Evolutionary conservation across 139 green algal genomes (phyloP).

Genomic region (Diplosphaera chodatii): DNA sequence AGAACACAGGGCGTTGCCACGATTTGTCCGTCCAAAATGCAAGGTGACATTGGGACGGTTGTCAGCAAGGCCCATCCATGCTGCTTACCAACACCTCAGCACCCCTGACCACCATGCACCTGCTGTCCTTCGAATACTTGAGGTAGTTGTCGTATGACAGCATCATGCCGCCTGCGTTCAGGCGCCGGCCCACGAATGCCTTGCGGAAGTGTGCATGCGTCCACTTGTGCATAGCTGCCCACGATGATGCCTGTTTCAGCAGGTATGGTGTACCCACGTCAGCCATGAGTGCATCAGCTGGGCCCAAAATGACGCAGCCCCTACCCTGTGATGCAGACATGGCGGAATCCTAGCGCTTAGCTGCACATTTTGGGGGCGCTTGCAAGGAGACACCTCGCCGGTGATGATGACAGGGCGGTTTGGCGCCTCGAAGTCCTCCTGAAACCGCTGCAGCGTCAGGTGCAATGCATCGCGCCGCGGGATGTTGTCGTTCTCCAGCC

Average conservation of each 20-base stretch:
- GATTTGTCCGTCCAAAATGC: too few relatives aligned
- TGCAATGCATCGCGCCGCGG: constrained; percentile 22
- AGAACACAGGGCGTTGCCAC: too few relatives aligned
- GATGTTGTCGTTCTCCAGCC: constrained; percentile 80
- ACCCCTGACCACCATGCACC: too few relatives aligned
- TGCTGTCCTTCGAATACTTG: constrained; percentile 35
- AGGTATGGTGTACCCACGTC: too few relatives aligned
- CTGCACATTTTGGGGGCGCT: too few relatives aligned
- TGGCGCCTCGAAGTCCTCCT: constrained; percentile 63
- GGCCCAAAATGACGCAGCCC: too few relatives aligned
- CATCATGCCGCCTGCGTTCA: constrained; percentile 38
- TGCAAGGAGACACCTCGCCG: constrained; percentile 41
- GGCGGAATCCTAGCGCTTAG: too few relatives aligned
- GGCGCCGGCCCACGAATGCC: constrained; percentile 34
- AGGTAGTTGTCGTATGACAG: constrained; percentile 75
- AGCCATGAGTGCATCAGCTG: too few relatives aligned
- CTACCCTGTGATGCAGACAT: too few relatives aligned
- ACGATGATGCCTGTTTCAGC: constrained; percentile 35
- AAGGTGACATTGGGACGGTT: too few relatives aligned
- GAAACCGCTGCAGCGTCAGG: constrained; percentile 63
- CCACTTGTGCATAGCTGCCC: constrained; percentile 61
- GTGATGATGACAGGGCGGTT: constrained; percentile 84
- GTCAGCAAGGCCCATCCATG: too few relatives aligned
- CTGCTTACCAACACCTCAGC: too few relatives aligned
- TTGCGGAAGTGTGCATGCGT: constrained; percentile 37